These are phyloP conservation scores for Ophiostoma sp. DNA, from an alignment of 2,329 filamentous ascomycete genomes.

Conservation along the genomic window DNA sequence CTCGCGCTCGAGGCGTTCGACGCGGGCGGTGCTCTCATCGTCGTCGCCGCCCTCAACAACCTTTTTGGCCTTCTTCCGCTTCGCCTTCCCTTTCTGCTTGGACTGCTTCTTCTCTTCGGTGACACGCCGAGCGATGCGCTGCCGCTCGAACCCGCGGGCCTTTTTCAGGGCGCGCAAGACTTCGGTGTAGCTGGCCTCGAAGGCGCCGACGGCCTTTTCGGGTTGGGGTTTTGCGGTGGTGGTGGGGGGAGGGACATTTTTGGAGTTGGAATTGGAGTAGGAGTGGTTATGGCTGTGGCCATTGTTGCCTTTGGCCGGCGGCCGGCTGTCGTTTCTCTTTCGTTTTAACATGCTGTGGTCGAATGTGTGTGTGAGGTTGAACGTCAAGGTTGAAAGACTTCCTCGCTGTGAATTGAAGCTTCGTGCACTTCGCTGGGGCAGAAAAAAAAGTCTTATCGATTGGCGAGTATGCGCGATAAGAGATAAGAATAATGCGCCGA, in stretches of 20 bases:
- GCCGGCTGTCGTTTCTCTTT: slow-evolving; percentile 51
- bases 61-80: slow-evolving; percentile 11
- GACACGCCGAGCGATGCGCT: slow-evolving; percentile 66
- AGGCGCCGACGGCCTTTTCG: slow-evolving; percentile 25
- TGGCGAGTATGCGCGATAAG: neutral
- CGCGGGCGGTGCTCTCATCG: neutral
- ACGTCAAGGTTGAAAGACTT: neutral
- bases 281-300: neutral
- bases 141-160: slow-evolving; percentile 74
- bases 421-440: neutral
- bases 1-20: slow-evolving; percentile 61
- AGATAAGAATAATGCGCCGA: neutral
- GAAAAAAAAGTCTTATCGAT: slow-evolving; percentile 13
- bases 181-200: slow-evolving; percentile 41
- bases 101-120: slow-evolving; percentile 44
- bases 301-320: slow-evolving; percentile 44
- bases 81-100: slow-evolving; percentile 2
- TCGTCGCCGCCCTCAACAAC: neutral
- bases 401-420: neutral
- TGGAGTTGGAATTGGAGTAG: neutral
- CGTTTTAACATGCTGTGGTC: slow-evolving; percentile 54
- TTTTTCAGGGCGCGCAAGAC: slow-evolving; percentile 68
- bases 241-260: neutral
- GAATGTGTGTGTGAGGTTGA: neutral
- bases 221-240: slow-evolving; percentile 20